Conservation (phyloP, 345 rosid genomes). For the Rubroshorea leprosula region DNA sequence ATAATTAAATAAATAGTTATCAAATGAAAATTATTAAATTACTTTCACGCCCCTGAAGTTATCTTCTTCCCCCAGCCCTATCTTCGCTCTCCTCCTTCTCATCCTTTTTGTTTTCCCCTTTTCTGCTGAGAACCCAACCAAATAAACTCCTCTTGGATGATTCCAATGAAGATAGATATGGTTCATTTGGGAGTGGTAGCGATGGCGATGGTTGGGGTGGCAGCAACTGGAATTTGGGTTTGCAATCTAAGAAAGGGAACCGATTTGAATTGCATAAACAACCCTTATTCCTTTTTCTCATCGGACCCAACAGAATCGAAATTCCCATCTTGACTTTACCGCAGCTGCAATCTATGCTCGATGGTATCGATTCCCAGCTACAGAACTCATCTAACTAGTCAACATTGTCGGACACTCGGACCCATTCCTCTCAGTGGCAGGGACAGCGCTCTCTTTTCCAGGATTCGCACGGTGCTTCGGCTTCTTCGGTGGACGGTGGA, state of each 20-base stretch:
- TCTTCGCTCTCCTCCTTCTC: no score
- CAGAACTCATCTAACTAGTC: constrained; percentile 19
- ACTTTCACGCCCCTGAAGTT: no score
- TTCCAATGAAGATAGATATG: no score
- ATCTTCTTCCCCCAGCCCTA: no score
- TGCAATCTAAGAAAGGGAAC: constrained; percentile 24
- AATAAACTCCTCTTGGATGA: no score
- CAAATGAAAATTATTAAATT: no score
- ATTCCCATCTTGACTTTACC: constrained; percentile 4
- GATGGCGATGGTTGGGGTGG: no score
- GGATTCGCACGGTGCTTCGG: constrained; percentile 21
- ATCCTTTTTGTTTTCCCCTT: no score
- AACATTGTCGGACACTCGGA: background rate
- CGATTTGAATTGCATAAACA: constrained; percentile 56
- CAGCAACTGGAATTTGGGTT: no score
- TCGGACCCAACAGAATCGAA: background rate
- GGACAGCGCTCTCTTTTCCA: constrained; percentile 46
- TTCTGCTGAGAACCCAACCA: no score
- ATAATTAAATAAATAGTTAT: no score
- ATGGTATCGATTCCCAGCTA: constrained; percentile 64
- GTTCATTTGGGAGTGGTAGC: no score
- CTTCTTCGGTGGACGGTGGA: constrained; percentile 35
- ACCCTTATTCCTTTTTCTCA: constrained; percentile 27
- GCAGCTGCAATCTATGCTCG: constrained; percentile 46
- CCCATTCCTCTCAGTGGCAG: background rate